These are phyloP conservation scores for Fistulifera solaris DNA, from an alignment of 108 stramenopile species.

Conservation along the genomic window DNA sequence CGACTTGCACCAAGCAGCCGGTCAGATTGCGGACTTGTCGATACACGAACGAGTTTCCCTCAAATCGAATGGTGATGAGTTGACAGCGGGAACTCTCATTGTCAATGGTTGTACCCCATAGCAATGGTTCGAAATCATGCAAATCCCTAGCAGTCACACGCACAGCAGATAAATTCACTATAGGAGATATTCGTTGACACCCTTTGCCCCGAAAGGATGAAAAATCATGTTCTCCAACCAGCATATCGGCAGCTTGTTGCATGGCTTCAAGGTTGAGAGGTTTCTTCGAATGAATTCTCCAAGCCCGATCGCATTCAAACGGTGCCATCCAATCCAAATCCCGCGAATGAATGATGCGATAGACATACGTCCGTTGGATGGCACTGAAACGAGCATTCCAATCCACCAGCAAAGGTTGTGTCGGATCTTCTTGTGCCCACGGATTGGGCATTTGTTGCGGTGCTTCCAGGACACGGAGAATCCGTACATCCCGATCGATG, in stretches of 20 bases:
- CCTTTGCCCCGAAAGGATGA: conserved; percentile 64
- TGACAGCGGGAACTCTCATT: conserved; percentile 4
- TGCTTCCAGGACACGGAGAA: conserved; percentile 18
- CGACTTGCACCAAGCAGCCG: conserved; percentile 60
- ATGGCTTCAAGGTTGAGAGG: conserved; percentile 51
- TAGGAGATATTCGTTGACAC: conserved; percentile 53
- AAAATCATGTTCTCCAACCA: conserved; percentile 71
- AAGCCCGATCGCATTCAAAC: conserved; percentile 68
- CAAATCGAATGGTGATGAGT: conserved; percentile 51
- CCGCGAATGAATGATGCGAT: conserved; percentile 35
- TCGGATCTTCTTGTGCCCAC: conserved; percentile 19
- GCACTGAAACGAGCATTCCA: conserved; percentile 82
- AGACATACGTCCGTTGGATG: conserved; percentile 62
- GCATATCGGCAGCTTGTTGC: conserved; percentile 41
- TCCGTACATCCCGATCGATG: conserved; percentile 19
- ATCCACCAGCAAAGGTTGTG: conserved; percentile 5
- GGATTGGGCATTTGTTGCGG: conserved; percentile 38
- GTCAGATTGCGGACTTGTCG: conserved; percentile 80
- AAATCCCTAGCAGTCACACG: conserved; percentile 3
- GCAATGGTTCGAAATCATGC: conserved; percentile 11
- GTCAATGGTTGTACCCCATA: background rate
- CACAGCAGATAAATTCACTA: conserved; percentile 53
- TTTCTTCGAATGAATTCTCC: conserved; percentile 28
- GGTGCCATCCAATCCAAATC: conserved; percentile 29
- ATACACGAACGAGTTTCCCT: conserved; percentile 69